phyloP scores from a whole-genome alignment of 1,139 yeast genomes.

The Hemisphaericaspora xylofermentans region DNA sequence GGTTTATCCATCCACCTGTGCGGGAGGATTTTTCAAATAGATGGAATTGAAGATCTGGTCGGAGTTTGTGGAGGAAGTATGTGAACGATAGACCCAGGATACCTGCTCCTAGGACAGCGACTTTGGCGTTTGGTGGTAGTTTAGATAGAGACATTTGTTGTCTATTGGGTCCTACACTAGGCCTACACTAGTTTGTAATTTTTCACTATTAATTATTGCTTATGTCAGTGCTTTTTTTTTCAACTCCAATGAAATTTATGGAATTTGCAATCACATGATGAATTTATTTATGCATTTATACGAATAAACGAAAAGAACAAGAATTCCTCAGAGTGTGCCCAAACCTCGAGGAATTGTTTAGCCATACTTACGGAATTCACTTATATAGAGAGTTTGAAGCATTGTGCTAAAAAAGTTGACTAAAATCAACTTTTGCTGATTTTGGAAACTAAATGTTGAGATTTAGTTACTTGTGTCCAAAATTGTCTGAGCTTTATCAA shows the following conservation, averaged over 20 bases:
- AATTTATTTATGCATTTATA: no score
- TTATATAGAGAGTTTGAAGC: conserved; percentile 92
- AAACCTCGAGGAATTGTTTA: conserved; percentile 74
- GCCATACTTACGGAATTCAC: conserved; percentile 81
- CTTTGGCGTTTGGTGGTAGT: conserved; percentile 34
- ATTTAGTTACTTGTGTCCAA: conserved; percentile 50
- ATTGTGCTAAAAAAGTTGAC: conserved; percentile 83
- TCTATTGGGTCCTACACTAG: no score
- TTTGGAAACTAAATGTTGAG: conserved; percentile 47
- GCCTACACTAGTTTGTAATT: no score
- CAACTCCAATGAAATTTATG: no score
- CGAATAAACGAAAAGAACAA: no score
- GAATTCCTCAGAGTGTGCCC: no score
- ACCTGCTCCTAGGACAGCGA: conserved; percentile 84
- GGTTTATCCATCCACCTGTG: conserved; percentile 80
- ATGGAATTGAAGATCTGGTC: conserved; percentile 70
- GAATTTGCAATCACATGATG: no score
- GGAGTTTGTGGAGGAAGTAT: conserved; percentile 62
- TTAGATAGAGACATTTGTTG: neutral
- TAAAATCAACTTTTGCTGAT: conserved; percentile 55
- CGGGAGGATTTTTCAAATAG: conserved; percentile 55
- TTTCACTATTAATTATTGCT: no score
- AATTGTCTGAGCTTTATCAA: conserved; percentile 61
- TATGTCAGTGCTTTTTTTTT: no score
- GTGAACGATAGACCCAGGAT: conserved; percentile 81